Conservation (phyloP, 768 basidiomycete genomes). For the Piloderma croceum region DNA sequence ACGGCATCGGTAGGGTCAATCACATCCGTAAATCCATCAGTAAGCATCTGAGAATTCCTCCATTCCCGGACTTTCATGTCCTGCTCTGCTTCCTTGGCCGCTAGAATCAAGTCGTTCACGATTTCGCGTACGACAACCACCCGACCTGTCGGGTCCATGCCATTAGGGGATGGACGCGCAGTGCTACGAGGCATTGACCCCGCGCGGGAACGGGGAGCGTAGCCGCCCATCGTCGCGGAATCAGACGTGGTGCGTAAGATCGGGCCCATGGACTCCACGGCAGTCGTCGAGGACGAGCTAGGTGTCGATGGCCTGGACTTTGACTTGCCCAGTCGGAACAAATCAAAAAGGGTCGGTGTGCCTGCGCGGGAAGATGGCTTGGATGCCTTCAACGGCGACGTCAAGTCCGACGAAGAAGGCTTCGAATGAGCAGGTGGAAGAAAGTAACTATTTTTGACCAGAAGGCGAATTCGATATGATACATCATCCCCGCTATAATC, state of each 20-base stretch:
- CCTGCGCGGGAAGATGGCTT: conserved; percentile 38
- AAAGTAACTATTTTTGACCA: conserved; percentile 85
- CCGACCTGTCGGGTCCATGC: conserved; percentile 42
- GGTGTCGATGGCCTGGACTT: conserved; percentile 61
- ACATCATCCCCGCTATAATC: conserved; percentile 72
- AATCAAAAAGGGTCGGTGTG: conserved; percentile 50
- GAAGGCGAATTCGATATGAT: conserved; percentile 74
- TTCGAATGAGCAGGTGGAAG: conserved; percentile 85
- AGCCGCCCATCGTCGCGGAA: conserved; percentile 45
- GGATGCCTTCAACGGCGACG: too few species aligned
- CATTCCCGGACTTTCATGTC: conserved; percentile 57
- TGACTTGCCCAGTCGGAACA: conserved; percentile 64
- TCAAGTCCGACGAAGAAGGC: conserved; percentile 64
- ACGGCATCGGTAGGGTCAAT: conserved; percentile 84
- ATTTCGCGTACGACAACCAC: conserved; percentile 84
- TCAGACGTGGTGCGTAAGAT: conserved; percentile 63
- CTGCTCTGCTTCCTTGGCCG: conserved; percentile 71
- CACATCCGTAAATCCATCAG: conserved; percentile 44
- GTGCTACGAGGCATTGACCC: conserved; percentile 34
- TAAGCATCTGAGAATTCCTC: conserved; percentile 35
- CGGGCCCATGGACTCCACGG: conserved; percentile 36
- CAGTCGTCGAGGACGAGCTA: conserved; percentile 26
- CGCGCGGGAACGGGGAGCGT: conserved; percentile 32
- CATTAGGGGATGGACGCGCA: conserved; percentile 27
- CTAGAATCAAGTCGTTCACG: conserved; percentile 62